Evolutionary conservation across 1,284 basidiomycete species (phyloP).

Genomic region (Austroboletus olivaceoglutinosus): DNA sequence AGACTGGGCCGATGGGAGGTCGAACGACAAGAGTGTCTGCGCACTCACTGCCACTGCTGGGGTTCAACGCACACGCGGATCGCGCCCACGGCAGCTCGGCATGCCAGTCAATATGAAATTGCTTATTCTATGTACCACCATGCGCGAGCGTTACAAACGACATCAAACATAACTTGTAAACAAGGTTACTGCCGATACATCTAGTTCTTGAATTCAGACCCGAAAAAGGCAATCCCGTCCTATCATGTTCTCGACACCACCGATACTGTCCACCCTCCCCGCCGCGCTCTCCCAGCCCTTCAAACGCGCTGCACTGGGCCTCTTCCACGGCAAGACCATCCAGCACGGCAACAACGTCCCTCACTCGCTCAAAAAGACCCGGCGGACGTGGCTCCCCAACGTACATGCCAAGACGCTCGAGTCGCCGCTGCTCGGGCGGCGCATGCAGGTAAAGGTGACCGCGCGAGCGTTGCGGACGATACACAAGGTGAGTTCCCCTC

Average conservation of each 20-base stretch:
- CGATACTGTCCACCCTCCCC: slow-evolving; percentile 26
- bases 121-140: too few relatives aligned
- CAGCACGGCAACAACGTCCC: slow-evolving; percentile 90
- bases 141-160: too few relatives aligned
- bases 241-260: slow-evolving; percentile 24
- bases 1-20: too few relatives aligned
- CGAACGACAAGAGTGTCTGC: too few relatives aligned
- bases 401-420: slow-evolving; percentile 70
- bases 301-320: slow-evolving; percentile 71
- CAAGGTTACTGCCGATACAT: too few relatives aligned
- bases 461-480: slow-evolving; percentile 75
- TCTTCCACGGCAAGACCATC: slow-evolving; percentile 78
- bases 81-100: too few relatives aligned
- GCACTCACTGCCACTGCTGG: too few relatives aligned
- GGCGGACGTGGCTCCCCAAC: slow-evolving; percentile 87
- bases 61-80: too few relatives aligned
- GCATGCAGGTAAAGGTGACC: slow-evolving; percentile 67
- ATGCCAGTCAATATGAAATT: too few relatives aligned
- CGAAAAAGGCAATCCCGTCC: slow-evolving; percentile 4
- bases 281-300: slow-evolving; percentile 57
- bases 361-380: slow-evolving; percentile 89
- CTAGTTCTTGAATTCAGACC: too few relatives aligned
- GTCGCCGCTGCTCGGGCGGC: slow-evolving; percentile 61
- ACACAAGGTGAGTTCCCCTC: slow-evolving; percentile 72
- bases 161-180: too few relatives aligned